Evolutionary conservation across 306 rosid species (phyloP), one percentile per base, ranked within the genome.

Genomic region (Casuarina equisetifolia): DNA sequence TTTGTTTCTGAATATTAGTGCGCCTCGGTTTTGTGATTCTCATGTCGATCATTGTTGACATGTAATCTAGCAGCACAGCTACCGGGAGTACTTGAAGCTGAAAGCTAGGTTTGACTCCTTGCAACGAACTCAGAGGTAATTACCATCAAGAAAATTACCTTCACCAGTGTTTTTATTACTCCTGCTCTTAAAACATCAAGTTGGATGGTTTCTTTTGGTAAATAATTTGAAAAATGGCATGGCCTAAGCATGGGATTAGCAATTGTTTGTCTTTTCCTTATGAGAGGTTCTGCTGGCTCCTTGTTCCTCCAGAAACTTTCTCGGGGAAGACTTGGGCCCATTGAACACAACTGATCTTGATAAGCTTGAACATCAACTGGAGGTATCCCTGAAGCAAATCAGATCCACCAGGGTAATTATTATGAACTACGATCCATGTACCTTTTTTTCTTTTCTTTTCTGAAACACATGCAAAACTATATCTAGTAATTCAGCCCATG

Each of bases 301-400:
- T 59, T 57, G 49, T 8, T 39, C 4, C 6, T 79, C 82, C 81
- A 95, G 99, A 82, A 91, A 95, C 80, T 97, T 92, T 81, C 94
- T 95, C 5, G 99, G 99, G 38, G 99, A 95, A 76, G 97, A 95
- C 44, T 81, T 95, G 84, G 97, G 97, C 67, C 97, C 94, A 11
- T 80, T 95, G 70, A 90, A 87, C 83, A 85, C 96, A 55, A 92
- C 88, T 79, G 99, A 95, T 36, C 97, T 95, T 44, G 99, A 95
- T 84, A 97, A 92, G 91, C 94, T 95, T 74, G 99, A 95, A 84
- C 84, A 91, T 67, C 99, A 95, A 81, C 90, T 95, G 3, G 99
- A 92, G 79, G 76, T 92, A 54, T 91, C 99, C 69, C 88, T 95
- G 76, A 95, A 91, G 86, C 94, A 84, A 83, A 97, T 92, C 43